Conservation (phyloP, 768 basidiomycete species). For the Tulasnella sp. region DNA sequence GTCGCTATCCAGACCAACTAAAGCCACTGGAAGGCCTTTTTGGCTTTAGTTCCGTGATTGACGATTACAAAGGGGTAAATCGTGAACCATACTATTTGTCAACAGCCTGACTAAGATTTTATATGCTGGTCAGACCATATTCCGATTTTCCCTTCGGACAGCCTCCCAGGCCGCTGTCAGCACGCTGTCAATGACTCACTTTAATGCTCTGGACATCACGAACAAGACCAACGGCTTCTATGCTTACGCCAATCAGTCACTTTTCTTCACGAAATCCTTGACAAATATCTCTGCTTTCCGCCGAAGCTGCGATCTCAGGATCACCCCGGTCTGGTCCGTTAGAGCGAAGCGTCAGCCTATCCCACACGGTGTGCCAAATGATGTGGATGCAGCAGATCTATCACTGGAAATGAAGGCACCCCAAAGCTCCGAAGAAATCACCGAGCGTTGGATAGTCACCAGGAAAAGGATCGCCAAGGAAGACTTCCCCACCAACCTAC, state of each 20-base stretch:
- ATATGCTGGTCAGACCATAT: slow-evolving; percentile 40
- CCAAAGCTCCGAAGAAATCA: too few species aligned
- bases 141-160: slow-evolving; percentile 45
- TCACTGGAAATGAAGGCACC: not conserved
- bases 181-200: not conserved
- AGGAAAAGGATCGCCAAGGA: too few species aligned
- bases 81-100: not conserved
- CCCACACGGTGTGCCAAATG: not conserved
- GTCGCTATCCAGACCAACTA: slow-evolving; percentile 45
- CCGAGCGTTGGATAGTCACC: not conserved
- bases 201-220: not conserved
- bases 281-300: not conserved
- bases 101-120: not conserved
- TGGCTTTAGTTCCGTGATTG: slow-evolving; percentile 36
- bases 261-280: slow-evolving; percentile 6
- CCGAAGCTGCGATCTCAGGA: not conserved
- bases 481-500: not conserved
- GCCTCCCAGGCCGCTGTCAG: slow-evolving; percentile 33
- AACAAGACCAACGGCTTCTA: not conserved
- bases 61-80: slow-evolving; percentile 43
- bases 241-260: not conserved
- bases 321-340: not conserved
- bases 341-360: not conserved
- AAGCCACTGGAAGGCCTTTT: slow-evolving; percentile 41
- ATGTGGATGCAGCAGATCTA: not conserved